These are phyloP conservation scores for Ogataea nakhonphanomensis DNA, from an alignment of 805 yeast species.

Conservation along the genomic window DNA sequence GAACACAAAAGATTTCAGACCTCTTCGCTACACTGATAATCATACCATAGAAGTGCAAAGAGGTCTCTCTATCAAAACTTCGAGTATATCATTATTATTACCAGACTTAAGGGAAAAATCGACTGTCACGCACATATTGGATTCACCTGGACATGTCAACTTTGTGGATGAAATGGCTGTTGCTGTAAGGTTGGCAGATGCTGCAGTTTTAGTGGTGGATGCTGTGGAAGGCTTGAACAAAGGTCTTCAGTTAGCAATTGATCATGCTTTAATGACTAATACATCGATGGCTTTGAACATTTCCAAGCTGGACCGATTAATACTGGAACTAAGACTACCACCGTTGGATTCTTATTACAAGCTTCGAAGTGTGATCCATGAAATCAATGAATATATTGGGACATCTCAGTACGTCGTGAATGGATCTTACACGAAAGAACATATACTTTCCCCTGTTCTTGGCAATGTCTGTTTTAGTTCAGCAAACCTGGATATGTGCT, in stretches of 20 bases:
- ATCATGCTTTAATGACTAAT: slow-evolving; percentile 47
- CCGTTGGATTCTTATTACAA: slow-evolving; percentile 72
- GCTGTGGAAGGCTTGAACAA: slow-evolving; percentile 75
- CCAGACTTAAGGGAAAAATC: slow-evolving; percentile 54
- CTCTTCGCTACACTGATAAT: slow-evolving; percentile 67
- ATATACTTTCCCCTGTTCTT: slow-evolving; percentile 52
- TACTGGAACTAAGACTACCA: slow-evolving; percentile 74
- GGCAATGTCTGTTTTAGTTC: slow-evolving; percentile 78
- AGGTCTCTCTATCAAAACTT: slow-evolving; percentile 61
- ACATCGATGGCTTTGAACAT: slow-evolving; percentile 58
- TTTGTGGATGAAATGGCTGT: slow-evolving; percentile 72
- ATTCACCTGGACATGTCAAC: slow-evolving; percentile 90
- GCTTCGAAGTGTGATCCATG: slow-evolving; percentile 54
- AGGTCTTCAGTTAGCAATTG: slow-evolving; percentile 50
- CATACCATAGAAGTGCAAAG: slow-evolving; percentile 66
- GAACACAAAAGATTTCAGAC: slow-evolving; percentile 40
- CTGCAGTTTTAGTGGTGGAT: slow-evolving; percentile 71
- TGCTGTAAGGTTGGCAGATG: slow-evolving; percentile 59
- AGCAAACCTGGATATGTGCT: slow-evolving; percentile 55
- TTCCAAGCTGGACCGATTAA: slow-evolving; percentile 83
- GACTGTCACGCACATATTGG: slow-evolving; percentile 59
- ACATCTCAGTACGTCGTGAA: slow-evolving; percentile 24
- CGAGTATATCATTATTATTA: slow-evolving; percentile 59
- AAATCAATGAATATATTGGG: slow-evolving; percentile 54
- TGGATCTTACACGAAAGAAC: slow-evolving; percentile 28